Base-by-base conservation (phyloP, 306 rosid species). In the Delonix regia region DNA sequence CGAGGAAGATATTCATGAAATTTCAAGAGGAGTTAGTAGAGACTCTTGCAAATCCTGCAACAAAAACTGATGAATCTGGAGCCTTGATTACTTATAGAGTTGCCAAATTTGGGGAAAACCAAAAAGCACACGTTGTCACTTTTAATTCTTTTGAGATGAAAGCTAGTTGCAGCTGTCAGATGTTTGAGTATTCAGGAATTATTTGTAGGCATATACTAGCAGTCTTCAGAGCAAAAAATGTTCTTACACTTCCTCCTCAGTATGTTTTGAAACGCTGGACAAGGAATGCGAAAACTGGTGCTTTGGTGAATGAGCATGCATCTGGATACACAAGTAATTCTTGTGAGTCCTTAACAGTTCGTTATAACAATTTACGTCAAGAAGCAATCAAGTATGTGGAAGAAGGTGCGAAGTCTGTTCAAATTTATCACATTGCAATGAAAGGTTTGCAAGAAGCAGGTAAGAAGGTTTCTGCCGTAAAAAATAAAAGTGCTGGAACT, bases 1-100 rank as follows among this genome's bases (percentile, higher is more conserved):
- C 97, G 1, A 84, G 92, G 82, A 88, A 87, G 79, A 85, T 94
- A 80, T 94, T 92, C 77, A 85, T 86, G 84, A 92, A 89, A 77
- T 94, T 94, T 74, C 97, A 92, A 81, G 97, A 91, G 69, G 97
- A 94, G 81, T 86, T 94, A 81, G 97, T 92, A 65, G 97, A 90
- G 84, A 90, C 97, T 77, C 89, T 92, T 77, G 97, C 97, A 45
- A 92, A 90, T 81, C 93, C 97, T 71, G 97, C 97, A 48, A 92
- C 90, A 38, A 92, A 87, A 85, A 75, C 87, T 72, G 91, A 89
- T 68, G 97, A 93, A 36, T 84, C 93, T 9, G 98, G 97, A 83
- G 75, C 90, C 14, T 70, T 84, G 73, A 83, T 91, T 74, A 93
- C 98, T n/a, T 93, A 83, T 75, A 82, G 92, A 73, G 97, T 93